Evolutionary conservation across 441 rosid species (phyloP), one percentile per base, ranked within the genome.

Genomic region (Erodium moschatum): DNA sequence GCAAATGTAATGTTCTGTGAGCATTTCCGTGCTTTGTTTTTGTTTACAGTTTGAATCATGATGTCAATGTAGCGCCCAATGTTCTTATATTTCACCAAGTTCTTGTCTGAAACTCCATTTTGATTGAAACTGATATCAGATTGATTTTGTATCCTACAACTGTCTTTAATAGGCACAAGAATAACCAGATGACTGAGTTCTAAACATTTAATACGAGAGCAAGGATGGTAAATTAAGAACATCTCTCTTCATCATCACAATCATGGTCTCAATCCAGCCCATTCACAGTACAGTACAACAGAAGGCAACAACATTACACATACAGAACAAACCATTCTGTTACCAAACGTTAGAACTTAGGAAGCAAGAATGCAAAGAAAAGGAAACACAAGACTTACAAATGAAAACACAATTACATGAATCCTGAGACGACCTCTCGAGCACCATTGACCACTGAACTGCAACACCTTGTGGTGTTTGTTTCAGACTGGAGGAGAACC

Each of bases 401-500:
- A 33, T 33, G 38, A 33, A 33, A 33, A 33, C 38, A 33, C 38
- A 33, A 33, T 33, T 33, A 5, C 38, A 33, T 33, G 38, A 33
- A 33, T 33, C 38, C 4, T 1, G 38, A 44, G 0, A 10, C 50
- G 50, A 10, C 50, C 50, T 44, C 50, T 44, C 50, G 50, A 44
- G 50, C 13, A 33, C 38, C 4, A 33, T 33, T 33, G 38, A 33
- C 38, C 38, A 33, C 38, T 33, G 38, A 33, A 33, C 2, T 33
- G 38, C 38, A 33, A 33, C 5, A 33, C 38, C 1, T 33, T 33
- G 38, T 1, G 38, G 38, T 33, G 38, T 33, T 33, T 33, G 38
- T 44, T 44, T 44, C 11, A 44, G n/a, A 44, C 50, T 52, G 80
- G 74, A 18, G 80, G 73, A 42, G 85, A 81, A 73, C 76, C 75